A percentile compares a stretch with the other conserved stretches of the same genome.
These are phyloP conservation scores for Sporothrix dimorphospora DNA, from an alignment of 2,329 filamentous ascomycete species.

Conservation along the genomic window DNA sequence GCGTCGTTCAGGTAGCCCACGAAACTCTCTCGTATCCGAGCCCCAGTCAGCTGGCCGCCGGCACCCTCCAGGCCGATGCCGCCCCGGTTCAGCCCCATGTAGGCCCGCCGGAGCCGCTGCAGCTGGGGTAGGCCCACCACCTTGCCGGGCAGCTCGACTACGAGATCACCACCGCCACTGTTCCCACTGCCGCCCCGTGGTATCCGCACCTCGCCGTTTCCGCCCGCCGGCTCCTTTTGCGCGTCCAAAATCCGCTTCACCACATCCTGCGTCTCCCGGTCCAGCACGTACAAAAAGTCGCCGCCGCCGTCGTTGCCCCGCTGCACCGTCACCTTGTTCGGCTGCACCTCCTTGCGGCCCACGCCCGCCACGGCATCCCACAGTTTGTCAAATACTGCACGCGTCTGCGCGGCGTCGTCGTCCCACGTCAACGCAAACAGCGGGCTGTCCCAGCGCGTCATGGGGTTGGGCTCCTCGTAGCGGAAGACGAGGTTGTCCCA, in stretches of 20 bases:
- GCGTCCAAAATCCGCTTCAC: slow-evolving; percentile 70
- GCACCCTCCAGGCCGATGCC: slow-evolving; percentile 64
- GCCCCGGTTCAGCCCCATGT: slow-evolving; percentile 73
- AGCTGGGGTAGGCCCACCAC: slow-evolving; percentile 73
- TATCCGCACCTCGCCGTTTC: slow-evolving; percentile 61
- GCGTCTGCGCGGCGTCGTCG: slow-evolving; percentile 65
- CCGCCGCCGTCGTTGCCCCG: slow-evolving; percentile 63
- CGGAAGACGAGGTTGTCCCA: slow-evolving; percentile 81
- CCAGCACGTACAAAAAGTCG: slow-evolving; percentile 80
- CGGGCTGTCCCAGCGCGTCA: slow-evolving; percentile 83
- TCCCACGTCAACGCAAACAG: slow-evolving; percentile 79
- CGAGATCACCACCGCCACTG: slow-evolving; percentile 50
- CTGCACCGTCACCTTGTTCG: slow-evolving; percentile 75
- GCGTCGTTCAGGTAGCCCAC: slow-evolving; percentile 68
- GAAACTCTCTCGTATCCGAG: slow-evolving; percentile 64
- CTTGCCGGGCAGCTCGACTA: slow-evolving; percentile 67
- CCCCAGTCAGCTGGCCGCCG: slow-evolving; percentile 53
- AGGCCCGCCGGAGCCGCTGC: slow-evolving; percentile 76
- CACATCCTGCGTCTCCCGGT: slow-evolving; percentile 77
- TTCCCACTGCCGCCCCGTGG: slow-evolving; percentile 37
- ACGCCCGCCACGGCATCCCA: slow-evolving; percentile 75
- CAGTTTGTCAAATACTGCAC: slow-evolving; percentile 63
- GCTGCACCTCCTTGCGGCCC: slow-evolving; percentile 63
- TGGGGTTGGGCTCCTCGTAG: slow-evolving; percentile 84
- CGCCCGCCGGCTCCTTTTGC: slow-evolving; percentile 67